Evolutionary conservation across 768 basidiomycete species (phyloP), one percentile per base, ranked within the genome.

Genomic region (Tricholomella constricta): DNA sequence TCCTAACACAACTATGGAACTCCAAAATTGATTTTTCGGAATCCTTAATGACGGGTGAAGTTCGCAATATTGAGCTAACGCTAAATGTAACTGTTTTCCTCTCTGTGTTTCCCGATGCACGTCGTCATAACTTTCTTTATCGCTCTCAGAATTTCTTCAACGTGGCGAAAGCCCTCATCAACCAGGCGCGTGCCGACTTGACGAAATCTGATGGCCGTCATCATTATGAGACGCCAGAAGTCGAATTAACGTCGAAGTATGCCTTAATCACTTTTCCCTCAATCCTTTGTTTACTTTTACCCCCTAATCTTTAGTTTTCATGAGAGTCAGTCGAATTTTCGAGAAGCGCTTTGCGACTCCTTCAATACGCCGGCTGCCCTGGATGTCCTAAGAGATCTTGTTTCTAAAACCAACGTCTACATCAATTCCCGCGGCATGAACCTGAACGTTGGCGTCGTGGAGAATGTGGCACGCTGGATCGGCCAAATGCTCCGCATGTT

Each of bases 21-120:
- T 79, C 89, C 19, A 91, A 91, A 68, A 81, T 98, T 47, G 97
- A 99, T 69, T 97, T 97, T 69, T 95, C 94, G 26, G 91, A 94
- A 64, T 86, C 86, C 9, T 70, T 90, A 51, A 91, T 92, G 90
- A 87, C 86, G 27, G 85, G 87, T 26, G 95, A 98, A 76, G 92
- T 96, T 15, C 85, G 86, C 57, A 86, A 81, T 49, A 79, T 93
- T 23, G 97, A 99, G 71, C 77, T 77, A 5, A 82, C 85, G 14
- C 79, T 98, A 61, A 95, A 97, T 69, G 96, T 97, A 62, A 64
- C 85, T 67, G 11, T 42, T 27, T 34, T 56, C 47, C 43, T 50
- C 34, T 12, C 14, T 4, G 11, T 20, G 6, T 9, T 20, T 11
- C 9, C 12, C 27, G 12, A 6, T 20, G 23, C 17, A 22, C 45